Evolutionary conservation across 176 grass and related monocot genomes (phyloP), one percentile per base, ranked within the genome.

Genomic region (Luzula sylvatica): DNA sequence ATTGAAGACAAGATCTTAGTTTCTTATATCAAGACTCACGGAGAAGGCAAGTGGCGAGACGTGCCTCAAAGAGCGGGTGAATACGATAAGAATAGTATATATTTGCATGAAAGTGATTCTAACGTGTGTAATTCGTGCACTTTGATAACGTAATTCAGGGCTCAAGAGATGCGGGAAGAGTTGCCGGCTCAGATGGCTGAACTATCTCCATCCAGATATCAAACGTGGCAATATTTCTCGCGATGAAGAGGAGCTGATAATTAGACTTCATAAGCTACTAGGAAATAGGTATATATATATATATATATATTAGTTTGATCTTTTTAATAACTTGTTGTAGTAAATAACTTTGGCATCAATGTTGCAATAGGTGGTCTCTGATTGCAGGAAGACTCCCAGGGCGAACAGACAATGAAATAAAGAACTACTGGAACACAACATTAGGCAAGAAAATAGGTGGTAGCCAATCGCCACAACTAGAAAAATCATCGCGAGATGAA

Each of bases 391-490:
- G 87, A 71, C 61, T 92, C 54, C 87, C 87, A n/a, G 87, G 87
- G 54, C 81, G 87, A 92, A 92, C 87, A 81, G 87, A 92, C 65
- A 92, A 92, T 84, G 87, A 92, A 81, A 92, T 92, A 74, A 92
- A 92, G 67, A 92, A 92, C 87, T 81, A 92, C 72, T 92, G 87
- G 81, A 92, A 92, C 69, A 86, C 80, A 74, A 92, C 76, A 29
- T 78, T 92, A n/a, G 50, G 81, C 7, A 71, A 75, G 65, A 92
- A 70, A 62, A 29, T 44, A 64, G 26, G 42, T 3, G 38, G 30
- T 35, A 3, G 21, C 21, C 51, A 12, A 19, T n/a, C 24, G 7
- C 12, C 43, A 11, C 7, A 19, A 2, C 9, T 18, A 52, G 61
- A 26, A 8, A 15, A 48, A 41, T 44, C 2, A 1, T 14, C 12